Base-by-base conservation (phyloP, 140 eudicot genomes). In the Ambrosia hybrid region DNA sequence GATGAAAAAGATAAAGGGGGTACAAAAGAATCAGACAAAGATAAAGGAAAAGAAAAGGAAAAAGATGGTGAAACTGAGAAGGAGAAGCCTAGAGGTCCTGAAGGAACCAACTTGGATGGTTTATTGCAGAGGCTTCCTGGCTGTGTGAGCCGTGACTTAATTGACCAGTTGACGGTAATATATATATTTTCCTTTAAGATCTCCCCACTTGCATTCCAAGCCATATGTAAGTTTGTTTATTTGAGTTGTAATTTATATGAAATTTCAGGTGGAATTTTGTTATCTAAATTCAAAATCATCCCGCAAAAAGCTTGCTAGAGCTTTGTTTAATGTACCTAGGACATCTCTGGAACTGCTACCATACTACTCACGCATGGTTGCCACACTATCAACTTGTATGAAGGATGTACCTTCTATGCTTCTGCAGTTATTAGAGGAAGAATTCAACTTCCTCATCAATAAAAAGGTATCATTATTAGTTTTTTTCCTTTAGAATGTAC, bases 291-390 rank as follows among this genome's bases (percentile, higher is more conserved):
- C 98, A 26, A 93, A 93, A 76, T 85, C 97, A 26, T 86, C 76
- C 65, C 89, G 98, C 75, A 93, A 93, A 81, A 93, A 93, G 85
- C 98, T 93, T 68, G 98, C 83, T 65, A 80, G 98, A 71, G 95
- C 93, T 65, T 82, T 93, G 65, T 93, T 93, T 71, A 93, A 86
- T 71, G 98, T 93, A 16, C 98, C 98, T 2, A 85, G 98, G 79
- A 93, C 98, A 21, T 93, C 98, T 34, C 74, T 93, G 46, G 98
- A 93, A 78, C 76, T 93, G 77, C 70, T 93, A 43, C 91, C 98
- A 5, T 93, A 93, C 82, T 93, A 93, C 68, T 93, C 98, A 0
- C 98, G 98, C 71, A 84, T 93, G 93, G 97, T 93, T 73, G 96
- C 97, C 17, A 93, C 98, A 55, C 81, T 93, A 39, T 88, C 98